A percentile compares a stretch with the other conserved stretches of the same genome.
phyloP scores from a whole-genome alignment of 768 basidiomycete species.

The Strobilomyces dryophilus region DNA sequence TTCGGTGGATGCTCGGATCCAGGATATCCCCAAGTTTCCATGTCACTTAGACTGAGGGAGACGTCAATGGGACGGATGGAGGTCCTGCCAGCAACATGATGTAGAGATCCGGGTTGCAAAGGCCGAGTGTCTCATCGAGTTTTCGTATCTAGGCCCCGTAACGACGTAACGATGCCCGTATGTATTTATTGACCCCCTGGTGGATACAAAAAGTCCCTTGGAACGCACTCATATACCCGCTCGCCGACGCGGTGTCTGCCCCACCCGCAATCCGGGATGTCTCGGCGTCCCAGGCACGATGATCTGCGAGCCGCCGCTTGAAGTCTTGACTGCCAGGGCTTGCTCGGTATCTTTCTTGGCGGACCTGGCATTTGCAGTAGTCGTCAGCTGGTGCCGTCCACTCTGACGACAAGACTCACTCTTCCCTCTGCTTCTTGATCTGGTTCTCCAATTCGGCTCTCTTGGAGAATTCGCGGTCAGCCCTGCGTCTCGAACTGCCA shows the following conservation, averaged over 20 bases:
- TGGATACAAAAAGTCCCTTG: conserved; percentile 1
- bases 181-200: conserved; percentile 1
- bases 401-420: conserved; percentile 31
- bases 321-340: conserved; percentile 49
- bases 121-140: neutral
- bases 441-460: conserved; percentile 88
- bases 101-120: neutral
- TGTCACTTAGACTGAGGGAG: conserved; percentile 9
- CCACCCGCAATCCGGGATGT: conserved; percentile 61
- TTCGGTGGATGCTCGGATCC: conserved; percentile 17
- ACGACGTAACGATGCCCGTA: neutral
- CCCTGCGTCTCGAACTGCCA: conserved; percentile 65
- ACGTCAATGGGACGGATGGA: neutral
- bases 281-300: conserved; percentile 80
- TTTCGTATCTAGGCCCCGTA: conserved; percentile 8
- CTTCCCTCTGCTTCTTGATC: conserved; percentile 81
- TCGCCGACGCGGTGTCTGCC: conserved; percentile 71
- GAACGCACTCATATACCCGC: conserved; percentile 54
- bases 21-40: conserved; percentile 11
- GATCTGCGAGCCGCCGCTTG: conserved; percentile 57
- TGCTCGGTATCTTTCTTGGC: conserved; percentile 63
- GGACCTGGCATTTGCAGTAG: conserved; percentile 35
- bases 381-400: conserved; percentile 4
- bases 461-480: conserved; percentile 89
- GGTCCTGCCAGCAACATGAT: conserved; percentile 6